Base-by-base conservation (phyloP, 1,284 basidiomycete species). In the Phylloboletellus chloephorus region DNA sequence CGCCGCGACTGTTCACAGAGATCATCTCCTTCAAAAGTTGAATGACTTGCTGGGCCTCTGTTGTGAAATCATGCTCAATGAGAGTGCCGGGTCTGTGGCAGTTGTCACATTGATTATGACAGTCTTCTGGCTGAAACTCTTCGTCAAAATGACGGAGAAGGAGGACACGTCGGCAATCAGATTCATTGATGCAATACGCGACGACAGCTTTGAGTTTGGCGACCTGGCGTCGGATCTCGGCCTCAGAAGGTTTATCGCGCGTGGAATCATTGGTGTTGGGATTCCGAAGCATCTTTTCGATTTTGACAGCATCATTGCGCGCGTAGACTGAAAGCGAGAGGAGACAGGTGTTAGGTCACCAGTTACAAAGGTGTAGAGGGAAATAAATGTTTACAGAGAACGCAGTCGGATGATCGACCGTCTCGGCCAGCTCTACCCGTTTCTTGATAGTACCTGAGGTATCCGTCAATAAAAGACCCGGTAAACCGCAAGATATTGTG, bases 111-210 rank as follows among this genome's bases (percentile, higher is more conserved):
- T 71, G 69, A 39, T 70, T 67, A 21, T 69, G 63, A 57, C 92
- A 95, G 21, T 71, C 48, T 8, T 58, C 62, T 22, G 67, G 56
- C 42, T 76, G 70, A 54, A 88, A 84, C 28, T 70, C 71, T 59
- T 91, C 86, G 46, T 73, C 72, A 43, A 80, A 78, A 47, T 88
- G 86, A 26, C 72, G 74, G 31, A 98, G 74, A 13, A 98, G 72
- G 55, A 91, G 88, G 3, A 76, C 73, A 2, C 96, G 82, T 7
- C 96, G 82, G 57, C 95, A 98, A 52, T 91, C 88, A 25, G 82
- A 79, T 44, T 78, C 74, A 64, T 97, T 92, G 42, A 69, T 61
- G 63, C 89, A 94, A 63, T 84, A 98, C 39, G 77, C 67, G 10
- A 83, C 71, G 30, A 79, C 74, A 19, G 66, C 65, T 1, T 60